Conservation (phyloP, 306 rosid genomes). For the Castanospermum australe region DNA sequence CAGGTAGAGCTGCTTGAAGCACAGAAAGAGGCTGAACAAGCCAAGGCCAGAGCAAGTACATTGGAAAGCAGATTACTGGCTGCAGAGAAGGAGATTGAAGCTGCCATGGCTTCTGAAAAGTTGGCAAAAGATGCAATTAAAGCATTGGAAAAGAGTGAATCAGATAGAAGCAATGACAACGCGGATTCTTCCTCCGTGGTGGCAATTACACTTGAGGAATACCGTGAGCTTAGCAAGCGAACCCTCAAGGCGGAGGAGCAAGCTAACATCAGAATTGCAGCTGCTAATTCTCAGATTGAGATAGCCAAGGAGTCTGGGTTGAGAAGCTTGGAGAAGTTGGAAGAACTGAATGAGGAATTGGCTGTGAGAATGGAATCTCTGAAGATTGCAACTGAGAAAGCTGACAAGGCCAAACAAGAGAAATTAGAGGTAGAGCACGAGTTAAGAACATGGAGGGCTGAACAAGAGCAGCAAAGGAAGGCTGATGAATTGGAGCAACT, state of each 20-base stretch:
- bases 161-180: conserved; percentile 33
- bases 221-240: conserved; percentile 72
- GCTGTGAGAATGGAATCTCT: conserved; percentile 63
- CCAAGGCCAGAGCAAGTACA: conserved; percentile 62
- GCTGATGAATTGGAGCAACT: conserved; percentile 32
- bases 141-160: conserved; percentile 78
- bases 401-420: conserved; percentile 73
- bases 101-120: conserved; percentile 74
- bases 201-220: conserved; percentile 68
- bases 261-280: conserved; percentile 63
- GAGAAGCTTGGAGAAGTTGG: conserved; percentile 69
- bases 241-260: conserved; percentile 73
- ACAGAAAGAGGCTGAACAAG: conserved; percentile 72
- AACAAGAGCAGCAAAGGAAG: conserved; percentile 60
- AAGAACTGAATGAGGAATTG: conserved; percentile 66
- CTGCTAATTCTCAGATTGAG: conserved; percentile 64
- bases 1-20: conserved; percentile 56
- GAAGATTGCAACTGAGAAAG: conserved; percentile 64
- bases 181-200: conserved; percentile 52
- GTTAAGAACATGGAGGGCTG: conserved; percentile 69
- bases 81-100: conserved; percentile 73
- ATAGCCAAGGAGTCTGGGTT: conserved; percentile 70
- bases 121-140: conserved; percentile 69
- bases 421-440: conserved; percentile 78
- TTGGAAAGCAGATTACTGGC: conserved; percentile 66